Base-by-base conservation (phyloP, 2,329 filamentous ascomycete genomes). In the Grosmannia clavigera region DNA sequence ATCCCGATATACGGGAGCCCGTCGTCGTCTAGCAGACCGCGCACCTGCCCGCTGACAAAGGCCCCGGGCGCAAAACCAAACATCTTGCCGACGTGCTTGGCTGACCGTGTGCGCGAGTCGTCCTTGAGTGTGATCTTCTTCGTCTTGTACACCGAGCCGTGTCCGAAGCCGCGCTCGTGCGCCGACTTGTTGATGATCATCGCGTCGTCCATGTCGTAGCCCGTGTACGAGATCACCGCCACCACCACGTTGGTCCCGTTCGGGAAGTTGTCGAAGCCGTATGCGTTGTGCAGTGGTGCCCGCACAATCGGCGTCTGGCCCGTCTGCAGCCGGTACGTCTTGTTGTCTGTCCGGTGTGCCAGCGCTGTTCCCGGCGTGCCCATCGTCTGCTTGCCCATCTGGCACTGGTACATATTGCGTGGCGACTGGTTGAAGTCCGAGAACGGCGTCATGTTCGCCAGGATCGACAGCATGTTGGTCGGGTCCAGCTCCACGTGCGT, bases 341-440 rank as follows among this genome's bases (percentile, higher is more conserved):
- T 99, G 82, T 99, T 97, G 76, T 99, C 94, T 56, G 92, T 95
- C 70, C 94, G 85, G 74, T 95, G 88, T 61, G 84, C 81, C 64
- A 92, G 78, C 2, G 92, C 87, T 9, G 92, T 88, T 61, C 88
- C 92, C 3, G 92, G 91, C 29, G 94, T 97, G 72, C 94, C 94
- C 94, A 99, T 99, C 0, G 92, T 92, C 76, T 99, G 94, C 73
- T 99, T 99, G 76, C 90, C 91, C 94, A 97, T 97, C 79, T 97
- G 94, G 76, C 92, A 96, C 71, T 95, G 90, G 72, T 97, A 99
- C 92, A 97, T 97, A 75, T 99, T 99, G 81, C 94, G 82, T 1
- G 94, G 94, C 16, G 92, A 96, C 73, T 99, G 94, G 75, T 99
- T 99, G 76, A 96, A 96, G 71, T 99, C 90, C 55, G 92, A 96